Percentiles rank a stretch among this genome's conserved stretches.
phyloP scores from a whole-genome alignment of 2,329 filamentous ascomycete genomes.

The Ophiostoma piceae region DNA sequence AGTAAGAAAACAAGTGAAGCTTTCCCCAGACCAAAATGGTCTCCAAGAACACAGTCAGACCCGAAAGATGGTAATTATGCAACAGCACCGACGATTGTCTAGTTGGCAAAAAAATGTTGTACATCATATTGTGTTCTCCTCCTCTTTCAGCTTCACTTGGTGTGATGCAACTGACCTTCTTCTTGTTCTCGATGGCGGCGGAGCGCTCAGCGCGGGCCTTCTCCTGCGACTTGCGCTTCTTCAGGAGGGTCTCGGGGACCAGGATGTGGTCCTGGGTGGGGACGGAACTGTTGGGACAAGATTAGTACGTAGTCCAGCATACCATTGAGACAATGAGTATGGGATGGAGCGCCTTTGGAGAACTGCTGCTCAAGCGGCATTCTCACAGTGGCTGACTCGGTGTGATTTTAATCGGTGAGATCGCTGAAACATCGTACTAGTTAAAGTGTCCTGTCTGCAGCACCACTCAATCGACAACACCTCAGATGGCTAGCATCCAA shows the following conservation, averaged over 20 bases:
- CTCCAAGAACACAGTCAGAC: conserved; percentile 60
- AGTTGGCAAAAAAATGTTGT: conserved; percentile 77
- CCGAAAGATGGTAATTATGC: conserved; percentile 98
- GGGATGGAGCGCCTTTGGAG: conserved; percentile 71
- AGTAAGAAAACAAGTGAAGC: neutral
- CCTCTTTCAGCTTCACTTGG: conserved; percentile 35
- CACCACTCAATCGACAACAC: conserved; percentile 70
- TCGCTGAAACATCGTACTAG: conserved; percentile 27
- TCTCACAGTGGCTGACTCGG: conserved; percentile 87
- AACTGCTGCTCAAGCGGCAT: conserved; percentile 92
- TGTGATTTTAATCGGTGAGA: conserved; percentile 75
- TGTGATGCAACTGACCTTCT: conserved; percentile 59
- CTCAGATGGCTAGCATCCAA: conserved; percentile 49
- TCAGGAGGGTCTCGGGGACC: conserved; percentile 98
- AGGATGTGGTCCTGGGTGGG: conserved; percentile 93
- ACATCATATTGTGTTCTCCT: conserved; percentile 65
- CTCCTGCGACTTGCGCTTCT: conserved; percentile 99
- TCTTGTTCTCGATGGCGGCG: conserved; percentile 76
- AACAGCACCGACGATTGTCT: conserved; percentile 96
- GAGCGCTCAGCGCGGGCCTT: conserved; percentile 90
- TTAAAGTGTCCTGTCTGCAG: conserved; percentile 1
- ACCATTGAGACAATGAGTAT: conserved; percentile 49
- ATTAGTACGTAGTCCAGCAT: conserved; percentile 74
- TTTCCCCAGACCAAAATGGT: neutral
- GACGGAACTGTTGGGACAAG: conserved; percentile 71